phyloP scores from a whole-genome alignment of 106 monocot genomes.

The Dactylorhiza incarnata region DNA sequence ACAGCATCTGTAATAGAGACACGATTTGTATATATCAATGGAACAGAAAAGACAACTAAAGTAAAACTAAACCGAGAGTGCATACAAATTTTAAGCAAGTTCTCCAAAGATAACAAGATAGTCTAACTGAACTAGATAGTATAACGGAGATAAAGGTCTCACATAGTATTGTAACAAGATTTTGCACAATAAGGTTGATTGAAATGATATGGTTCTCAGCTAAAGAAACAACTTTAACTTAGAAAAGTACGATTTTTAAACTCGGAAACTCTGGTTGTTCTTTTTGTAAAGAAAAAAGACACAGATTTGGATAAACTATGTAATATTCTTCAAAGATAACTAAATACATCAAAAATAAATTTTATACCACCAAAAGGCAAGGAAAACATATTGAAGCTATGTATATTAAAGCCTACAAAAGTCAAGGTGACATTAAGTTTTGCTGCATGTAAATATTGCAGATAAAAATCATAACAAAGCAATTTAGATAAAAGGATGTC shows the following conservation, averaged over 20 bases:
- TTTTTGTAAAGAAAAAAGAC: not conserved
- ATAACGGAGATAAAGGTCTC: not conserved
- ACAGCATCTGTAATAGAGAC: not conserved
- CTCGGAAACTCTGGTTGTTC: not conserved
- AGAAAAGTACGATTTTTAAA: not conserved
- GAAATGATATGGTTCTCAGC: not conserved
- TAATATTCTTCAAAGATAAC: not conserved
- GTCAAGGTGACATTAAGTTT: no score
- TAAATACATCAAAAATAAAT: no score
- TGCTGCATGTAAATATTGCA: no score
- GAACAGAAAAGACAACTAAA: slow-evolving; percentile 1
- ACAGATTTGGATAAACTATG: not conserved
- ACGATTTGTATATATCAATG: not conserved
- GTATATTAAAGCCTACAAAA: no score
- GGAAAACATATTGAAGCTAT: no score
- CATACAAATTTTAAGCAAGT: not conserved
- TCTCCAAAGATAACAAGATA: not conserved
- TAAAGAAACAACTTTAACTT: not conserved
- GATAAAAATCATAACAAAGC: no score
- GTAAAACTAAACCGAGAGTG: not conserved
- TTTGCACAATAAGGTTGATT: slow-evolving; percentile 1
- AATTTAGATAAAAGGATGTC: no score
- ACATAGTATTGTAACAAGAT: not conserved
- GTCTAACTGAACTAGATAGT: not conserved
- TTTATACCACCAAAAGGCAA: no score